Percentiles rank a stretch among this genome's conserved stretches.
Conservation (phyloP, 345 rosid genomes). For the Populus tremula region DNA sequence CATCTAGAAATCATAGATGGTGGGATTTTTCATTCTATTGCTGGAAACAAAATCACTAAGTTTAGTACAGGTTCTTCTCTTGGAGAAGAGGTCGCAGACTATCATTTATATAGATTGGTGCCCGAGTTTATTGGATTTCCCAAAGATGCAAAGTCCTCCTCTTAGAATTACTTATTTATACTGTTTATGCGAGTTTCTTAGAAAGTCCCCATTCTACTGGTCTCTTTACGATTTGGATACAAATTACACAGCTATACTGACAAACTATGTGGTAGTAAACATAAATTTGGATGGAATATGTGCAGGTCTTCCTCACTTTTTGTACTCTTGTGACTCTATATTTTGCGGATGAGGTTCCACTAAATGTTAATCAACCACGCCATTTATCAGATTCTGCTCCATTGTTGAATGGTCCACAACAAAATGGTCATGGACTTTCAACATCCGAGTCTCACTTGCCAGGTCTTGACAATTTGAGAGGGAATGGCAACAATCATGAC, state of each 20-base stretch:
- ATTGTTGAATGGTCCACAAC: constrained; percentile 55
- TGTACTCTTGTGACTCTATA: constrained; percentile 82
- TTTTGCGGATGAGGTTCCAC: constrained; percentile 86
- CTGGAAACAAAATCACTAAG: not conserved
- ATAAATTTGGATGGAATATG: constrained; percentile 2
- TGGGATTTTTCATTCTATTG: not conserved
- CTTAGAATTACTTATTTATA: not conserved
- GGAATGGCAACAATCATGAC: constrained; percentile 31
- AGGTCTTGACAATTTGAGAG: constrained; percentile 28
- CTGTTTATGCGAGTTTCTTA: not conserved
- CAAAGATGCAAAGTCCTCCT: not conserved
- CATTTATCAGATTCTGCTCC: constrained; percentile 75
- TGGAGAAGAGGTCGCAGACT: not conserved
- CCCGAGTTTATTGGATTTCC: not conserved
- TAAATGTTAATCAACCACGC: constrained; percentile 36
- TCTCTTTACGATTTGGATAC: not conserved
- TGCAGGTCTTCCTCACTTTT: constrained; percentile 80
- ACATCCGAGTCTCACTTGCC: constrained; percentile 37
- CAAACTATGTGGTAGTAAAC: not conserved
- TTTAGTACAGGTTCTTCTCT: not conserved
- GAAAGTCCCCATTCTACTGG: not conserved
- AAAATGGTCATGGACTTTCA: constrained; percentile 46
- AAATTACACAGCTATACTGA: not conserved
- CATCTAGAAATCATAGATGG: not conserved
- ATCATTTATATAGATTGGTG: not conserved